Base-by-base conservation (phyloP, 371 early-diverging fungal species). In the Mortierella sp. region DNA sequence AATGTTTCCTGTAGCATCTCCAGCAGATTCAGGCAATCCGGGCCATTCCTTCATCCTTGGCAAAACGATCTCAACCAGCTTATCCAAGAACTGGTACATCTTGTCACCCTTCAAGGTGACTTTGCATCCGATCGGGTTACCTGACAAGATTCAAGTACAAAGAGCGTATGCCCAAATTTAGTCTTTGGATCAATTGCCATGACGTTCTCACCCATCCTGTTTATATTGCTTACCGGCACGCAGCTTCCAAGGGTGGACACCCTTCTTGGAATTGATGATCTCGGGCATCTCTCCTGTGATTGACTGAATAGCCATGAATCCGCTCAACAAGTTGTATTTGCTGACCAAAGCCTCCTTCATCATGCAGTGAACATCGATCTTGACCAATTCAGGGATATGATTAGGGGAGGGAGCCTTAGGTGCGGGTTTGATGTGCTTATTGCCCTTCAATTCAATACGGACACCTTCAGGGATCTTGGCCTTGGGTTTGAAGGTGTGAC, bases 11-110 rank as follows among this genome's bases (percentile, higher is more conserved):
- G 91, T 89, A 54, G 93, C 92, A 74, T 96, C 95, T 73, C 96
- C 96, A 37, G 92, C 88, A 68, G 88, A 90, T 84, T 89, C 88
- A 12, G 88, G 85, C 64, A 97, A 73, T 12, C 97, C 97, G 52
- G 90, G 88, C 93, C 95, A 98, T 85, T 97, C 97, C 75, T 96
- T 95, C 68, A 97, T 85, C 54, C 96, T 94, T 60, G 98, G 98
- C 72, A 98, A 84, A 11, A 98, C 97, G 47, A 95, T 90, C 86
- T 97, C 97, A 5, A 95, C 91, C 54, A 97, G 85, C 86, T 97
- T 97, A 84, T 98, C 98, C 84, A 98, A 83, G 79, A 98, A 98
- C 66, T 92, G 90, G 87, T 94, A 97, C 96, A 97, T 97, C 73
- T 90, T 90, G 58, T 94, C 92, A 51, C 97, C 97, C 37, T 88